phyloP scores from a whole-genome alignment of 352 stramenopile genomes.

The Aphanomyces invadans region DNA sequence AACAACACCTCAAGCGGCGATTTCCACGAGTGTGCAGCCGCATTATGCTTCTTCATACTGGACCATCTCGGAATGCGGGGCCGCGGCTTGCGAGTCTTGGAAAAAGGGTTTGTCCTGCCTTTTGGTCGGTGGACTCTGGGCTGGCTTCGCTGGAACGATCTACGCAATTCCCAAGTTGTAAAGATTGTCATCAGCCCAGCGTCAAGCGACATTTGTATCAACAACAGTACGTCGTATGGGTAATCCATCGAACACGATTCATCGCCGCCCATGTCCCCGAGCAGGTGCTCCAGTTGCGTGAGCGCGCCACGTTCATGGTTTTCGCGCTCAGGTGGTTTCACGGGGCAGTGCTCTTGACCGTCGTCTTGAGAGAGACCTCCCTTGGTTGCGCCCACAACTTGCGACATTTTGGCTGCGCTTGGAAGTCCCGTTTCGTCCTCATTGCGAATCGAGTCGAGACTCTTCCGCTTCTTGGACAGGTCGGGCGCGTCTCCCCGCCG shows the following conservation, averaged over 20 bases:
- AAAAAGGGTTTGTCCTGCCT: conserved; percentile 14
- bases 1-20: too few species aligned
- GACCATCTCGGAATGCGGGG: conserved; percentile 22
- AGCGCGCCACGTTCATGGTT: not conserved
- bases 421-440: too few species aligned
- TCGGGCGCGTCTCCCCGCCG: too few species aligned
- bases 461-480: conserved; percentile 42
- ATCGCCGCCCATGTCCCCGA: conserved; percentile 3
- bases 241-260: conserved; percentile 11
- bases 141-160: not conserved
- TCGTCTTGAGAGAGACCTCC: not conserved
- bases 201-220: not conserved
- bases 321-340: not conserved
- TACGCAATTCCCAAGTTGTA: not conserved
- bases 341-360: not conserved
- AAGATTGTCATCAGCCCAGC: too few species aligned
- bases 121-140: not conserved
- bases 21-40: not conserved
- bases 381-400: too few species aligned
- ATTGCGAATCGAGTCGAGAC: conserved; percentile 38
- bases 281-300: conserved; percentile 2
- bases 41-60: not conserved
- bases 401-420: too few species aligned
- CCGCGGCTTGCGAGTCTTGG: conserved; percentile 11
- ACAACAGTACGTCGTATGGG: not conserved